Evolutionary conservation across 2,329 filamentous ascomycete species (phyloP), one percentile per base, ranked within the genome.

Genomic region (Penicillium sp.): DNA sequence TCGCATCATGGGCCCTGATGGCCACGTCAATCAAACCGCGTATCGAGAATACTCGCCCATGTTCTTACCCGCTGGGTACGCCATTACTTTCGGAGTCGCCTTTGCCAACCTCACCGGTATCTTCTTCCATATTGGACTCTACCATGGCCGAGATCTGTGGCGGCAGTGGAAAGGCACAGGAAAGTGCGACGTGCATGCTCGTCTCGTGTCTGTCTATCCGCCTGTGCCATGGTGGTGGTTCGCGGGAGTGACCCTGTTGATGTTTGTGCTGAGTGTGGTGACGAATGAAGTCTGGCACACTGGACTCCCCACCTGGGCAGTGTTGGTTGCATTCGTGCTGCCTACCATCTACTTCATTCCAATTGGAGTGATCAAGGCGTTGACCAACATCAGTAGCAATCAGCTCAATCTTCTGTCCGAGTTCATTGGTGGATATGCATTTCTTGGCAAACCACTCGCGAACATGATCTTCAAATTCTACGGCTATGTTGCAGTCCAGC

Each of bases 391-490:
- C 51, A 72, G 78, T 56, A 79, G 78, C 35, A 83, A 83, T 54
- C 73, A 76, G 54, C 65, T 82, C 11, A 82, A 81, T 56, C 69
- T 82, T 6, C 68, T 82, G 27, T 77, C 78, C 10, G 79, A 81
- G 61, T 81, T 82, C 51, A 78, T 82, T 51, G 79, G 77, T 1
- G 80, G 80, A 1, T 81, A 81, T 68, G 72, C 79, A 43, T 80
- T 81, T 56, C 71, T 78, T 19, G 80, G 80, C 4, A 72, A 70
- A 35, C 79, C 79, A 0, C 67, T 83, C 11, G 80, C 79, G 36
- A 82, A 81, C 60, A 81, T 82, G 81, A 83, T 89, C 73, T 90
- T 90, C 77, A 90, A 90, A 71, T 89, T 87, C 67, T 90, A 89
- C 67, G 85, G 87, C 58, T 89, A 88, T 71, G 83, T 89, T 54